Evolutionary conservation across 768 basidiomycete species (phyloP), one percentile per base, ranked within the genome.

Genomic region (Lactarius akahatsu): DNA sequence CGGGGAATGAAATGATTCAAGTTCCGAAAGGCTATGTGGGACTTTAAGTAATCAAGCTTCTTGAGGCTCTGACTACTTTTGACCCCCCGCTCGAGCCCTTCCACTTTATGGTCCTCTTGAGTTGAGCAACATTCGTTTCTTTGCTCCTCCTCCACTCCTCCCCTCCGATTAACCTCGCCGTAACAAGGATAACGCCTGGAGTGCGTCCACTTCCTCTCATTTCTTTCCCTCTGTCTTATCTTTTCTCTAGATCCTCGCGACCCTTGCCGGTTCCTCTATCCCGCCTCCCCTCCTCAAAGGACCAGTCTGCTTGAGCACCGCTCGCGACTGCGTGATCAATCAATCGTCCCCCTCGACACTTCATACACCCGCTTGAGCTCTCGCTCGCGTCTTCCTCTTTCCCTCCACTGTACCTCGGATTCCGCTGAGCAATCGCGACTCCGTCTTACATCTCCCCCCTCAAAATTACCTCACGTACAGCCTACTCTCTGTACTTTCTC

Each of bases 251-350:
- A 85, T 84, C 64, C 91, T 93, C 91, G 91, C 91, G 91, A 93
- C 91, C 91, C 92, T 93, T 92, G 87, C 83, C 89, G 90, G 89
- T 87, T 80, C 84, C 89, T 77, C 79, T 77, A 71, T 72, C 74
- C 84, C 89, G 82, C 78, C 78, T 38, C 61, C 62, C 68, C 59
- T 61, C 68, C 76, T 76, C 76, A 77, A 78, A 75, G 74, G 77
- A 74, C 74, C 76, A 78, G 76, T 78, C 67, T 72, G 74, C 73
- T 73, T 74, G 76, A 76, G 61, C 62, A 41, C 26, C 67, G 73
- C 73, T 73, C 73, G 75, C 75, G 64, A 32, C 66, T 63, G 57
- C 41, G 9, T 58, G 30, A 52, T 54, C n/a, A 20, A 63, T 32
- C 26, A 26, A 60, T 73, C 71, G 57, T 65, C 61, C 67, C 60